Evolutionary conservation across 495 filamentous ascomycete species (phyloP).

Genomic region (Aspergillus asperescens): DNA sequence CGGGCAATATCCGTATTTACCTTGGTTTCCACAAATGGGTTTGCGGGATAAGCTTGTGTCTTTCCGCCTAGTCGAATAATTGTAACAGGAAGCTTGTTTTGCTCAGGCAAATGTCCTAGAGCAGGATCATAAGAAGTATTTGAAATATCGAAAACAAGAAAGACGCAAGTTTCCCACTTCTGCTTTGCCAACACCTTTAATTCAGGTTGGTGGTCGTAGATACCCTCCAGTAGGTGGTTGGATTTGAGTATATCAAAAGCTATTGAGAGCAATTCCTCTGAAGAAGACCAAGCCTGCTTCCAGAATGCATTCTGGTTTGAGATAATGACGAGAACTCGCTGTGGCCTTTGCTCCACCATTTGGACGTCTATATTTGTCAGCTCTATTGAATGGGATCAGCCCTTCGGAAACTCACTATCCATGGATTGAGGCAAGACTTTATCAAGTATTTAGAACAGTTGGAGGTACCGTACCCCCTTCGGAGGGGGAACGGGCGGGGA

Average conservation of each 20-base stretch:
- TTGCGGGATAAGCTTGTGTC: constrained; percentile 2
- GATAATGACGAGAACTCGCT: background rate
- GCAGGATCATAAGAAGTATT: constrained; percentile 10
- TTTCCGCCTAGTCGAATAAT: constrained; percentile 3
- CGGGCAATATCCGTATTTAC: constrained; percentile 7
- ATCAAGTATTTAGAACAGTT: background rate
- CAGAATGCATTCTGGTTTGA: background rate
- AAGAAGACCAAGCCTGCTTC: background rate
- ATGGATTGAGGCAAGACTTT: background rate
- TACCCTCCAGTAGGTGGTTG: background rate
- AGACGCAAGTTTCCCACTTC: constrained; percentile 7
- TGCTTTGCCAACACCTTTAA: constrained; percentile 8
- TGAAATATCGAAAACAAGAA: constrained; percentile 15
- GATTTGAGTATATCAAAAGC: background rate
- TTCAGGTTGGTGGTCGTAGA: background rate
- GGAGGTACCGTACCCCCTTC: no score
- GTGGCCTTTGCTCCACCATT: background rate
- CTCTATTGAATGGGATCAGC: background rate
- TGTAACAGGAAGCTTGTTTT: constrained; percentile 11
- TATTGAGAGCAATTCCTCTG: background rate
- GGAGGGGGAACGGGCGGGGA: no score
- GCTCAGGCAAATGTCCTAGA: constrained; percentile 4
- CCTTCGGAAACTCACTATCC: background rate
- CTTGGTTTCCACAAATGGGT: constrained; percentile 2
- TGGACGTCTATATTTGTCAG: background rate